Evolutionary conservation across 805 yeast genomes (phyloP), one percentile per base, ranked within the genome.

Genomic region (Cyberlindnera galapagoensis): DNA sequence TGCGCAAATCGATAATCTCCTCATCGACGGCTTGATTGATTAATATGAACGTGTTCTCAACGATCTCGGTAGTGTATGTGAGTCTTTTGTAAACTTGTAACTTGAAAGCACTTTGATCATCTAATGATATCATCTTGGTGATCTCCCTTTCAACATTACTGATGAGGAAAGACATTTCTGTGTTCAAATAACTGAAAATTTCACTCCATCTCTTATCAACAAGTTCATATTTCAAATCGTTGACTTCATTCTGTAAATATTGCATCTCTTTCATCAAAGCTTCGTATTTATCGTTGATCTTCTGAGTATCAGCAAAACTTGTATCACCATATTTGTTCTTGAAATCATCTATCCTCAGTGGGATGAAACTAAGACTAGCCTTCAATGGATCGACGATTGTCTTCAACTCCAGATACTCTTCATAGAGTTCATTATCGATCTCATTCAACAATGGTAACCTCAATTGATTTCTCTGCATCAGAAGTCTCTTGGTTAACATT

Each of bases 121-220:
- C 43, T 15, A 58, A 34, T 20, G 39, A 48, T 14, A 42, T 36
- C 18, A 58, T 34, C 32, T 51, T 51, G 9, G 28, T 18, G 12
- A 47, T 24, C 18, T 52, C 54, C 15, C 40, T 50, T 28, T 56
- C 57, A 4, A 53, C 33, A 28, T 49, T 55, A 8, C 42, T 38
- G 18, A 54, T 43, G 19, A 54, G 37, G 24, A 39, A 53, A 1
- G 51, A 45, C 4, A 67, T 47, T 39, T 74, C 74, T 3, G 57
- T 50, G 26, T 72, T 58, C 32, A 77, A 48, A 36, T 61, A 67
- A 18, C 56, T 56, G 39, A 77, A 75, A 3, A 76, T 58, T 16
- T 65, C 65, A 40, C 61, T 56, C 84, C 85, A 79, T 47, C 74
- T 64, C 18, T 57, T 49, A 37, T 74, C 78, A 4, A 79, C 61